These are phyloP conservation scores for Fusarium subglutinans DNA, from an alignment of 2,329 filamentous ascomycete genomes.

Conservation along the genomic window DNA sequence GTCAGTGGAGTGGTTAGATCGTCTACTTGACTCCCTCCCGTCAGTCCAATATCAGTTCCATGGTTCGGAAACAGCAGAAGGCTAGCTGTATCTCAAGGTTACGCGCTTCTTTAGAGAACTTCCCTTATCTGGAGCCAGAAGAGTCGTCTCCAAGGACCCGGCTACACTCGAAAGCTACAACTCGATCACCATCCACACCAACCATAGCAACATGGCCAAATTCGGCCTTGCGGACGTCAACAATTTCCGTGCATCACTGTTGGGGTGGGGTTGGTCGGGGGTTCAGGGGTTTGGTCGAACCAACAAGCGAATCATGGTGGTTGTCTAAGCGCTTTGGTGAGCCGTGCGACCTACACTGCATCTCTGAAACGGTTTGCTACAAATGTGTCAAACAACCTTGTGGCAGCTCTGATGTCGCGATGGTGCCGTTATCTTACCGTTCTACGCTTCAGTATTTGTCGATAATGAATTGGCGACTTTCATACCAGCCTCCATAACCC, in stretches of 20 bases:
- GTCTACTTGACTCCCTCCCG: slow-evolving; percentile 21
- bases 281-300: neutral
- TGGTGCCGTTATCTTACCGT: neutral
- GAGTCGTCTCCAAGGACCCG: slow-evolving; percentile 45
- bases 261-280: neutral
- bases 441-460: neutral
- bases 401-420: neutral
- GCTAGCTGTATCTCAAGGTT: slow-evolving; percentile 35
- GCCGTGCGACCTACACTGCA: neutral
- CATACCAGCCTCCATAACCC: neutral
- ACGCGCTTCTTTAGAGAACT: slow-evolving; percentile 51
- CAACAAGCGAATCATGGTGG: neutral
- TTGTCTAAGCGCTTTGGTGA: neutral
- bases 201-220: neutral
- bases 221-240: slow-evolving; percentile 22
- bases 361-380: neutral
- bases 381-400: neutral
- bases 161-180: slow-evolving; percentile 43
- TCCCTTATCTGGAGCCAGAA: slow-evolving; percentile 35
- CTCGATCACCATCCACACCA: too few relatives aligned
- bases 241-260: neutral
- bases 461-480: neutral
- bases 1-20: too few relatives aligned
- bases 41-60: slow-evolving; percentile 40
- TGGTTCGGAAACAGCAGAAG: slow-evolving; percentile 39